Percentiles rank a stretch among this genome's conserved stretches.
phyloP scores from a whole-genome alignment of 805 yeast genomes.

The Cyberlindnera samutprakarnensis region DNA sequence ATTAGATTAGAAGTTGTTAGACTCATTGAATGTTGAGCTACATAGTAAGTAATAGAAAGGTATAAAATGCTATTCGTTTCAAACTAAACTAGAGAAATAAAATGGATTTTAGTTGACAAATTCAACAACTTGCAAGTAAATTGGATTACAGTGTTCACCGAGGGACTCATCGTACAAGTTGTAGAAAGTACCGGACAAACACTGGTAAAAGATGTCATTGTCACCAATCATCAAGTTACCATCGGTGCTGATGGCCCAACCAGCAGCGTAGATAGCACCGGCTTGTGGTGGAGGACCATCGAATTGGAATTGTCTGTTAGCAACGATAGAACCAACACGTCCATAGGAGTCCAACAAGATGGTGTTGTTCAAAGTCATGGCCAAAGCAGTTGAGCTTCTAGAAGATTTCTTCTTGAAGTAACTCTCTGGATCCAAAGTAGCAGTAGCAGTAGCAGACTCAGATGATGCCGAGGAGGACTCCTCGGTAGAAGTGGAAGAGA shows the following conservation, averaged over 20 bases:
- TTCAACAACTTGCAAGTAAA: slow-evolving; percentile 50
- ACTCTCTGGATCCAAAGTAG: neutral
- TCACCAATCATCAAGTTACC: slow-evolving; percentile 59
- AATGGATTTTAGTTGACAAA: slow-evolving; percentile 37
- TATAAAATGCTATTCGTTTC: too few relatives aligned
- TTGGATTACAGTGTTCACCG: slow-evolving; percentile 56
- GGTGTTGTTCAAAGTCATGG: slow-evolving; percentile 40
- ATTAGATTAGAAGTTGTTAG: slow-evolving; percentile 54
- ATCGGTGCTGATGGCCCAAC: slow-evolving; percentile 51
- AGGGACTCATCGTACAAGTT: slow-evolving; percentile 62
- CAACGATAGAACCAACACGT: slow-evolving; percentile 73
- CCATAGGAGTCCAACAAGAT: slow-evolving; percentile 51
- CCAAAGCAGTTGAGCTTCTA: slow-evolving; percentile 1
- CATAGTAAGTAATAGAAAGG: neutral
- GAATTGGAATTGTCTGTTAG: slow-evolving; percentile 80
- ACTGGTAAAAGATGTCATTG: slow-evolving; percentile 57
- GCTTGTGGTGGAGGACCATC: slow-evolving; percentile 87
- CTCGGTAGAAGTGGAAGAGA: neutral
- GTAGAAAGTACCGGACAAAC: slow-evolving; percentile 71
- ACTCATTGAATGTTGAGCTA: slow-evolving; percentile 27
- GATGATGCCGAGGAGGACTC: slow-evolving; percentile 2
- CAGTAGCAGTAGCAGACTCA: slow-evolving; percentile 3
- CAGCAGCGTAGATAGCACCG: slow-evolving; percentile 63
- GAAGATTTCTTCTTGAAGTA: slow-evolving; percentile 1
- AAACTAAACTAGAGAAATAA: too few relatives aligned